Conservation (phyloP, 768 basidiomycete species). For the Suillus alpinus region DNA sequence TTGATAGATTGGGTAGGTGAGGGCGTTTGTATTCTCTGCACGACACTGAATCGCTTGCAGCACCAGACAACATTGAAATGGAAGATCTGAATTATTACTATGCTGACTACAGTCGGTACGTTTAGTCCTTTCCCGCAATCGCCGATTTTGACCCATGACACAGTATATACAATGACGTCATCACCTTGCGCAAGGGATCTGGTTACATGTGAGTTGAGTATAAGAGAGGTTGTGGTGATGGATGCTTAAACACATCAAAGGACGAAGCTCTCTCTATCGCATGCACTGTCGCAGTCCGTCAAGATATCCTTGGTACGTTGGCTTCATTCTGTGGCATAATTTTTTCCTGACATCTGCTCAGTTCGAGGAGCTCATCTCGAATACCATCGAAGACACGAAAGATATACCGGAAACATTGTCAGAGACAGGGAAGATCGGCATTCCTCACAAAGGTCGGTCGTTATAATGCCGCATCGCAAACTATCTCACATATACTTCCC, state of each 20-base stretch:
- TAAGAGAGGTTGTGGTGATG: slow-evolving; percentile 13
- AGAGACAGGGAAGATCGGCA: slow-evolving; percentile 92
- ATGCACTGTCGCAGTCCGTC: slow-evolving; percentile 93
- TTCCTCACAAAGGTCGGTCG: slow-evolving; percentile 71
- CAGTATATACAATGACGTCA: slow-evolving; percentile 96
- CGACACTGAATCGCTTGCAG: slow-evolving; percentile 35
- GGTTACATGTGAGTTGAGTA: slow-evolving; percentile 78
- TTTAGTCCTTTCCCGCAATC: slow-evolving; percentile 9
- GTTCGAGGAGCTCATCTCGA: slow-evolving; percentile 91
- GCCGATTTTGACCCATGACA: slow-evolving; percentile 23
- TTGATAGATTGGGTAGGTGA: slow-evolving; percentile 73
- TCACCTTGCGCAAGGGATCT: slow-evolving; percentile 90
- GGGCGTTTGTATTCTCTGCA: slow-evolving; percentile 2
- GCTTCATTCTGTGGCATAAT: slow-evolving; percentile 6
- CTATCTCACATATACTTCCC: slow-evolving; percentile 11
- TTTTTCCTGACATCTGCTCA: slow-evolving; percentile 25
- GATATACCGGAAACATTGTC: slow-evolving; percentile 92
- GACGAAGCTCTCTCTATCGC: slow-evolving; percentile 94
- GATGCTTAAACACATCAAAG: slow-evolving; percentile 44
- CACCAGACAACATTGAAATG: slow-evolving; percentile 89
- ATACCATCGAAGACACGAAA: slow-evolving; percentile 94
- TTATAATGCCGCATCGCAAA: neutral
- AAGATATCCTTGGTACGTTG: slow-evolving; percentile 83
- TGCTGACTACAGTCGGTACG: slow-evolving; percentile 91
- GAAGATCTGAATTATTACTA: slow-evolving; percentile 97